A percentile compares a stretch with the other conserved stretches of the same genome.
phyloP scores from a whole-genome alignment of 306 rosid species.

The Quercus parvula region DNA sequence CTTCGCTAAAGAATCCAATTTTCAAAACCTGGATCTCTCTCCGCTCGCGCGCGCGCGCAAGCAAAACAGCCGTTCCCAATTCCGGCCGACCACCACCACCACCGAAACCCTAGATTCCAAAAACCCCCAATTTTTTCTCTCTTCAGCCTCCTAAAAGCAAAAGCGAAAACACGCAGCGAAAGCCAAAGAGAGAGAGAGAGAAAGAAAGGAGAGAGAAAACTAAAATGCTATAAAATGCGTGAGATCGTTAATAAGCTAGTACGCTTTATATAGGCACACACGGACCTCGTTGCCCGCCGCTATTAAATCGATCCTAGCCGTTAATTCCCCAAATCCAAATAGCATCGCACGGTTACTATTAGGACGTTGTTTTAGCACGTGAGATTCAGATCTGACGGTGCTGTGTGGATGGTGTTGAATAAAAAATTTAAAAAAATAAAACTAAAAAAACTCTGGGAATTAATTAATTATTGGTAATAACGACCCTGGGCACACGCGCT shows the following conservation, averaged over 20 bases:
- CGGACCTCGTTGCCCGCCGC: slow-evolving; percentile 26
- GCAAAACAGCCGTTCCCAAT: slow-evolving; percentile 31
- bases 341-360: slow-evolving; percentile 31
- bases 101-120: slow-evolving; percentile 45
- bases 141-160: slow-evolving; percentile 14
- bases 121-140: slow-evolving; percentile 34
- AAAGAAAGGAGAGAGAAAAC: background rate
- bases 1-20: slow-evolving; percentile 42
- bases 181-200: background rate
- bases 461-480: background rate
- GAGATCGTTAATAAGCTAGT: slow-evolving; percentile 21
- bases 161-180: background rate
- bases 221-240: background rate
- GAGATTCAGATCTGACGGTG: slow-evolving; percentile 32
- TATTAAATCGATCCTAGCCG: slow-evolving; percentile 30
- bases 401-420: background rate
- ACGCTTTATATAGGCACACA: slow-evolving; percentile 48
- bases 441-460: no score
- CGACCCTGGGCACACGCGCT: background rate
- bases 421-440: background rate
- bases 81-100: slow-evolving; percentile 17
- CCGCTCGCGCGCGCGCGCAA: background rate
- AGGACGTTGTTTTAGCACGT: background rate
- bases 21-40: slow-evolving; percentile 60
- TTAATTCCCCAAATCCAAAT: background rate